A percentile compares a stretch with the other conserved stretches of the same genome.
These are phyloP conservation scores for Suillus subluteus DNA, from an alignment of 768 basidiomycete species.

Conservation along the genomic window DNA sequence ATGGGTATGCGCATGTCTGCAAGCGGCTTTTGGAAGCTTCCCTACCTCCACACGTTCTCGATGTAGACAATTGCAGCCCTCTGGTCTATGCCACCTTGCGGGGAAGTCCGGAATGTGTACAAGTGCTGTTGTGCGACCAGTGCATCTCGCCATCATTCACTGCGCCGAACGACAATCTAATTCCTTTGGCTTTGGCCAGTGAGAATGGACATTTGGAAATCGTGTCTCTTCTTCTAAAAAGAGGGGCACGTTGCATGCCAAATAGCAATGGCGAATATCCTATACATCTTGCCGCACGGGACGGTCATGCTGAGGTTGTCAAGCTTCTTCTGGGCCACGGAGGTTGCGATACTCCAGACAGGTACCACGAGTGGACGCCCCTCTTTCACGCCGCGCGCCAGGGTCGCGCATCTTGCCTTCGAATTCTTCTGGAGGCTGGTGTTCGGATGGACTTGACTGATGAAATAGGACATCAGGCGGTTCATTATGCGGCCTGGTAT, in stretches of 20 bases:
- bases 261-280: constrained; percentile 98
- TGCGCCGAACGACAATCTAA: constrained; percentile 65
- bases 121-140: constrained; percentile 77
- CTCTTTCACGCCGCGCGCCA: constrained; percentile 93
- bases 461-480: constrained; percentile 81
- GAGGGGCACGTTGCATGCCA: constrained; percentile 77
- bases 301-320: constrained; percentile 89
- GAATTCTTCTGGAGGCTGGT: constrained; percentile 79
- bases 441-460: constrained; percentile 77
- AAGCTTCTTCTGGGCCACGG: constrained; percentile 70
- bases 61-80: constrained; percentile 95
- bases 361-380: constrained; percentile 98
- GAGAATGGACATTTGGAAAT: constrained; percentile 88
- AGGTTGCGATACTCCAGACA: constrained; percentile 89
- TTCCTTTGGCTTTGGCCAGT: constrained; percentile 88
- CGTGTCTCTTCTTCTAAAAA: constrained; percentile 72
- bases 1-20: constrained; percentile 81
- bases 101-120: constrained; percentile 83
- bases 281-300: constrained; percentile 92
- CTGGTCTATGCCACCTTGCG: constrained; percentile 90
- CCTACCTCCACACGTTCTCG: constrained; percentile 68
- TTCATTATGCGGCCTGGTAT: constrained; percentile 97
- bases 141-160: constrained; percentile 65
- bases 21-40: constrained; percentile 71
- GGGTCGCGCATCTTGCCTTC: constrained; percentile 75